These are phyloP conservation scores for Medicago lupulina DNA, from an alignment of 306 rosid genomes.

Conservation along the genomic window DNA sequence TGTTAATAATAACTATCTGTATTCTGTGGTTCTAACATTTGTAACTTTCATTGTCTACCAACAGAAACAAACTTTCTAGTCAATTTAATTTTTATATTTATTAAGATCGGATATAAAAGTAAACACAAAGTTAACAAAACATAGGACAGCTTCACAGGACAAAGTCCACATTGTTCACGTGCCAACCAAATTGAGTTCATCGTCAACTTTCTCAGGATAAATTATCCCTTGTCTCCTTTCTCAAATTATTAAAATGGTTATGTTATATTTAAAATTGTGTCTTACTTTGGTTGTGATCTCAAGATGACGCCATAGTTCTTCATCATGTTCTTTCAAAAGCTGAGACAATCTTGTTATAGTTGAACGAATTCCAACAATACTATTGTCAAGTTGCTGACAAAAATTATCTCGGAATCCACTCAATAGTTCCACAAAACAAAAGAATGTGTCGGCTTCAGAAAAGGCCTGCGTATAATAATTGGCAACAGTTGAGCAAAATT, in stretches of 20 bases:
- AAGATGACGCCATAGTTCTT: conserved; percentile 99
- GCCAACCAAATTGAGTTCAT: conserved; percentile 32
- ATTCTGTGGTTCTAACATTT: conserved; percentile 12
- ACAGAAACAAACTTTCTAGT: conserved; percentile 23
- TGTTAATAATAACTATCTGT: neutral
- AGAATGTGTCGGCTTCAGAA: conserved; percentile 96
- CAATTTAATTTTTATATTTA: conserved; percentile 11
- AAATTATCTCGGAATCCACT: conserved; percentile 93
- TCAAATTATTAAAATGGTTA: conserved; percentile 31
- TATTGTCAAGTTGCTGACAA: conserved; percentile 96
- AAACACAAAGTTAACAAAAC: conserved; percentile 21
- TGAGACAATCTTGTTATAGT: conserved; percentile 85
- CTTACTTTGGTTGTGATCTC: conserved; percentile 92
- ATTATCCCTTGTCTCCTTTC: conserved; percentile 2
- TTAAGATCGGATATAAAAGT: neutral
- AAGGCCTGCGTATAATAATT: conserved; percentile 64
- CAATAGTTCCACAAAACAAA: conserved; percentile 94
- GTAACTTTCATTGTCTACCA: conserved; percentile 12
- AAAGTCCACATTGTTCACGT: conserved; percentile 16
- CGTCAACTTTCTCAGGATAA: conserved; percentile 21
- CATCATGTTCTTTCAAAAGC: conserved; percentile 91
- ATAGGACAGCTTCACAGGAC: neutral
- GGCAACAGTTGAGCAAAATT: conserved; percentile 29
- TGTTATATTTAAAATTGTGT: conserved; percentile 9
- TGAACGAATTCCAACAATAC: conserved; percentile 94